These are phyloP conservation scores for Neonectria coccinea DNA, from an alignment of 2,329 filamentous ascomycete genomes.

Conservation along the genomic window DNA sequence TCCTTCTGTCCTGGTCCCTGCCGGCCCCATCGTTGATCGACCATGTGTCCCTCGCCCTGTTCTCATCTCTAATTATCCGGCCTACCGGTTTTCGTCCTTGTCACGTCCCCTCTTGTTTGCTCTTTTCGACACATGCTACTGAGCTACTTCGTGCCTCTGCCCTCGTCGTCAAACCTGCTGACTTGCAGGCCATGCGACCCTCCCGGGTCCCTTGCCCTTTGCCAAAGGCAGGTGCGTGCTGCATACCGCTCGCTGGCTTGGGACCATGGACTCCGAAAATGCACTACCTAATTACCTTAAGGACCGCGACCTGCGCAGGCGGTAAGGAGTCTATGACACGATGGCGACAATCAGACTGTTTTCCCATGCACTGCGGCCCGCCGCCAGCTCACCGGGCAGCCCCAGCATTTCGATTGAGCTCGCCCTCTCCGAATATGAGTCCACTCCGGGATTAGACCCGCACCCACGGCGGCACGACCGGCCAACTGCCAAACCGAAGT, in stretches of 20 bases:
- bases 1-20: slow-evolving; percentile 32
- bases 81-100: slow-evolving; percentile 29
- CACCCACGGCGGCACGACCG: slow-evolving; percentile 22
- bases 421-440: slow-evolving; percentile 11
- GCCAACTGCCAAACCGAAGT: slow-evolving; percentile 31
- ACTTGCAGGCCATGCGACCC: slow-evolving; percentile 42
- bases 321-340: slow-evolving; percentile 28
- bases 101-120: slow-evolving; percentile 14
- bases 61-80: slow-evolving; percentile 40
- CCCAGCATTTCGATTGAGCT: slow-evolving; percentile 36
- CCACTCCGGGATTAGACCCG: slow-evolving; percentile 23
- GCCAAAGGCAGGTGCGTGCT: background rate
- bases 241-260: background rate
- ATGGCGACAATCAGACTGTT: background rate
- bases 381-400: slow-evolving; percentile 34
- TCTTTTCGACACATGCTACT: slow-evolving; percentile 19
- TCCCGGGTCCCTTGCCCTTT: slow-evolving; percentile 20
- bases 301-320: background rate
- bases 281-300: background rate
- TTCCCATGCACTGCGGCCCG: slow-evolving; percentile 30
- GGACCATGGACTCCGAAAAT: background rate
- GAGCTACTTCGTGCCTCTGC: slow-evolving; percentile 16
- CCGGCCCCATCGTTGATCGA: slow-evolving; percentile 35
- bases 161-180: slow-evolving; percentile 40
- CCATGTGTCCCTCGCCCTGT: slow-evolving; percentile 30